These are phyloP conservation scores for Kwoniella dendrophila DNA, from an alignment of 768 basidiomycete genomes.

Conservation along the genomic window DNA sequence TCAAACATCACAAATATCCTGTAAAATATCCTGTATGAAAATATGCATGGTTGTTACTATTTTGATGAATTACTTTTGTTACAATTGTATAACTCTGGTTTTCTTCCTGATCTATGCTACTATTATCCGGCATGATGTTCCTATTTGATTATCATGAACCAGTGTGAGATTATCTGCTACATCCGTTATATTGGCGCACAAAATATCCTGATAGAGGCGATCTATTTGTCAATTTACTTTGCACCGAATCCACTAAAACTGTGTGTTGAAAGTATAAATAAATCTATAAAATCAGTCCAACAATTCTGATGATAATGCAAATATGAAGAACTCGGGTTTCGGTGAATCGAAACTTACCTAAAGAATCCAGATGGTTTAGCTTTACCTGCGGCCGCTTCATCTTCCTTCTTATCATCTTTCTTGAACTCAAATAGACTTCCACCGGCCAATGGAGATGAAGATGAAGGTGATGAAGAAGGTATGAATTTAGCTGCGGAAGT, in stretches of 20 bases:
- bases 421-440: conserved; percentile 11
- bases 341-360: conserved; percentile 22
- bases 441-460: neutral
- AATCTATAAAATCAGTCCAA: neutral
- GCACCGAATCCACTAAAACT: conserved; percentile 27
- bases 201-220: too few relatives aligned
- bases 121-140: too few relatives aligned
- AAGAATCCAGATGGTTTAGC: conserved; percentile 29
- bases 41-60: too few relatives aligned
- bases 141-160: too few relatives aligned
- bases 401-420: neutral
- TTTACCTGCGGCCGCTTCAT: neutral
- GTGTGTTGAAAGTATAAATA: neutral
- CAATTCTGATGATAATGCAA: neutral
- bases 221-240: conserved; percentile 2
- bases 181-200: too few relatives aligned
- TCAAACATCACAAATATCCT: too few relatives aligned
- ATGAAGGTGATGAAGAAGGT: neutral
- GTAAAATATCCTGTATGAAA: too few relatives aligned
- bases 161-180: too few relatives aligned
- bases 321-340: neutral
- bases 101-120: too few relatives aligned
- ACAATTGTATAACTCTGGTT: too few relatives aligned
- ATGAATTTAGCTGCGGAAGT: conserved; percentile 25
- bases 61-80: too few relatives aligned